Evolutionary conservation across 768 basidiomycete species (phyloP).

Genomic region (Lyophyllum atratum): DNA sequence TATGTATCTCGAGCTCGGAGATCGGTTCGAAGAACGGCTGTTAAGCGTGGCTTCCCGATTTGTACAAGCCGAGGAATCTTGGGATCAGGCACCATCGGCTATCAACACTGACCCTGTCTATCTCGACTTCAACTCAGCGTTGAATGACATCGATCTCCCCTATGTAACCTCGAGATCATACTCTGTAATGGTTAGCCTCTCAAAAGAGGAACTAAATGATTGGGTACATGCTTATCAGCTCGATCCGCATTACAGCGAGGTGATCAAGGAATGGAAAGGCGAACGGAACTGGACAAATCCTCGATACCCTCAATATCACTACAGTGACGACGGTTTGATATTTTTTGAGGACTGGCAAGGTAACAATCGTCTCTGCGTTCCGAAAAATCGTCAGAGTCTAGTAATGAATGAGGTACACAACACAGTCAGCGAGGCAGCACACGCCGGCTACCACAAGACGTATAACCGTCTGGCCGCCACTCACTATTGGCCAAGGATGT

Average conservation of each 20-base stretch:
- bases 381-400: conserved; percentile 8
- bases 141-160: neutral
- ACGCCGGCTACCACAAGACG: too few relatives aligned
- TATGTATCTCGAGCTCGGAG: neutral
- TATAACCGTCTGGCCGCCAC: too few relatives aligned
- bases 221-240: neutral
- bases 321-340: neutral
- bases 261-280: neutral
- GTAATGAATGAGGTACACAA: conserved; percentile 28
- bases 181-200: neutral
- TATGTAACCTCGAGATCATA: neutral
- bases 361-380: conserved; percentile 30
- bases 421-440: conserved; percentile 23
- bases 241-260: neutral
- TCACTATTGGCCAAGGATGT: too few relatives aligned
- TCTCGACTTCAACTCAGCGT: neutral
- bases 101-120: too few relatives aligned
- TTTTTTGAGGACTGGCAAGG: too few relatives aligned
- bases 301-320: neutral
- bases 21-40: neutral
- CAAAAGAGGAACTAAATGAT: neutral
- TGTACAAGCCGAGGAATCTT: neutral
- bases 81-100: neutral
- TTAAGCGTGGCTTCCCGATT: neutral
- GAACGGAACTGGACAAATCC: neutral